Conservation (phyloP, 441 rosid genomes). For the Macaranga tanarius region DNA sequence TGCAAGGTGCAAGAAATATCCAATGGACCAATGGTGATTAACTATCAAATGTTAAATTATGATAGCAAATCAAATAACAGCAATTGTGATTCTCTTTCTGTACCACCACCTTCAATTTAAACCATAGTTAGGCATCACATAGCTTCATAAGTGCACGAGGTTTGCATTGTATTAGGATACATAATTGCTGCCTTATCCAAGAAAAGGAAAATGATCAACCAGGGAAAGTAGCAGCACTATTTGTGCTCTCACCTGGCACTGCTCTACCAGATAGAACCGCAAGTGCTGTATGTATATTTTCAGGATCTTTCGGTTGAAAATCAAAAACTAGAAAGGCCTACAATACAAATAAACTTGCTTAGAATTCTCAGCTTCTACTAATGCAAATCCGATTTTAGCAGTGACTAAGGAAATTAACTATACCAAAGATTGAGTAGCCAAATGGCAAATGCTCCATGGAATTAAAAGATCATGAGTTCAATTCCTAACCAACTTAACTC, state of each 20-base stretch:
- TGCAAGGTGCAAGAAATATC: neutral
- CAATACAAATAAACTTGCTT: neutral
- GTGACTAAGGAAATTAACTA: no score
- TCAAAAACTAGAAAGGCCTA: conserved; percentile 53
- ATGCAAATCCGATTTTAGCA: no score
- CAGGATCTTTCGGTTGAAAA: conserved; percentile 82
- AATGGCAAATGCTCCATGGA: no score
- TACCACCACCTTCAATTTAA: neutral
- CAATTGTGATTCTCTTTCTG: neutral
- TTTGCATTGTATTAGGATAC: neutral
- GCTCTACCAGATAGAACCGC: conserved; percentile 55
- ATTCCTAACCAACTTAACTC: no score
- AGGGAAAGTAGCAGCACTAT: neutral
- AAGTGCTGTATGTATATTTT: conserved; percentile 52
- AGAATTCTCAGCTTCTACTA: neutral
- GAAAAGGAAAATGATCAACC: no score
- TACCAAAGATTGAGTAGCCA: no score
- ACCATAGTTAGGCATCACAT: neutral
- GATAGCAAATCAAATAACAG: no score
- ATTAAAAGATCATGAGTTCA: no score
- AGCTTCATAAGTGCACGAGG: neutral
- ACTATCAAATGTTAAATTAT: neutral
- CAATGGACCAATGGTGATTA: neutral
- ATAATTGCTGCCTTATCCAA: neutral
- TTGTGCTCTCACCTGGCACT: conserved; percentile 50